phyloP scores from a whole-genome alignment of 768 basidiomycete species.

The Pisolithus orientalis region DNA sequence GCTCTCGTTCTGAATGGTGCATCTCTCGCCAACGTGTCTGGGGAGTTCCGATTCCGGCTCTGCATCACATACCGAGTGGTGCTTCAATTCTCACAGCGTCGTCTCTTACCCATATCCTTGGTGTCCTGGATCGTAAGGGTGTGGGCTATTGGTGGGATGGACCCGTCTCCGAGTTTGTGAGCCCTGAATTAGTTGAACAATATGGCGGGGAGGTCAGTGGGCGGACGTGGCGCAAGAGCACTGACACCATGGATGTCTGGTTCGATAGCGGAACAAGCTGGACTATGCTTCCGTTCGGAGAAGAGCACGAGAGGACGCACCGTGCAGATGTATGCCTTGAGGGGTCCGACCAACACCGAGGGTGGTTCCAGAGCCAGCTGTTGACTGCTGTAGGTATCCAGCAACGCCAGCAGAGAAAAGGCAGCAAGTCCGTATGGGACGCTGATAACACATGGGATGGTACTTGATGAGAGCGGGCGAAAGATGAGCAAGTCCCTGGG shows the following conservation, averaged over 20 bases:
- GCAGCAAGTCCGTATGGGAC: slow-evolving; percentile 57
- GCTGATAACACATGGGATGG: slow-evolving; percentile 95
- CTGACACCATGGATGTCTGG: slow-evolving; percentile 99
- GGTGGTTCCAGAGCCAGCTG: slow-evolving; percentile 97
- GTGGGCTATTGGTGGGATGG: slow-evolving; percentile 91
- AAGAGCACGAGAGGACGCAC: slow-evolving; percentile 33
- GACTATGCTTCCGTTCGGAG: slow-evolving; percentile 57
- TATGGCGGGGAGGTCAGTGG: slow-evolving; percentile 27
- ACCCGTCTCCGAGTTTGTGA: slow-evolving; percentile 74
- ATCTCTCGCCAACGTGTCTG: slow-evolving; percentile 96
- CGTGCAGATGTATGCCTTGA: slow-evolving; percentile 87
- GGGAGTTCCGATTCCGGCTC: slow-evolving; percentile 93
- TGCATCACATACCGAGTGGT: slow-evolving; percentile 61
- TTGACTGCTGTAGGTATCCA: slow-evolving; percentile 63
- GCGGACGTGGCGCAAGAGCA: slow-evolving; percentile 66
- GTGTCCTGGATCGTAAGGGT: slow-evolving; percentile 66
- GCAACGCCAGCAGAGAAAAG: slow-evolving; percentile 8
- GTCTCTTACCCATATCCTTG: slow-evolving; percentile 70
- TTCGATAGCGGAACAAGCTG: slow-evolving; percentile 96
- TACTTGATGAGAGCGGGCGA: slow-evolving; percentile 81
- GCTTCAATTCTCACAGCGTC: slow-evolving; percentile 56
- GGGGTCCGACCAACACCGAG: slow-evolving; percentile 95
- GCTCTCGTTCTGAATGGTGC: slow-evolving; percentile 94
- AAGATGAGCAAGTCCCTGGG: slow-evolving; percentile 98
- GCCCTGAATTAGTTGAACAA: slow-evolving; percentile 47